Conservation (phyloP, 768 basidiomycete species). For the Rhodotorula toruloides region DNA sequence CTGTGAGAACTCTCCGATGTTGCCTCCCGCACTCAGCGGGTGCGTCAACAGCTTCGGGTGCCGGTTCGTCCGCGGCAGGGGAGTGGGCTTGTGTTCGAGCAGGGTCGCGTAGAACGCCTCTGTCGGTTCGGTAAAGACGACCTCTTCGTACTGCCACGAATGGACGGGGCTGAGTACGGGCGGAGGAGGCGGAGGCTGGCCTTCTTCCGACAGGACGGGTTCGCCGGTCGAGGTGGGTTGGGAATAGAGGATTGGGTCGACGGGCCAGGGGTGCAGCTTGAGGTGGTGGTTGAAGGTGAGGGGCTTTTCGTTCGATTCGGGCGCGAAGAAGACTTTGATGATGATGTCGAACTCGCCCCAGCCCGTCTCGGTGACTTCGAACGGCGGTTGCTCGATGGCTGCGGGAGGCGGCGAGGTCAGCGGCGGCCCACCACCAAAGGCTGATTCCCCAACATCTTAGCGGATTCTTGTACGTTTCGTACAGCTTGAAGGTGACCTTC, state of each 20-base stretch:
- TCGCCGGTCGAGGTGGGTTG: conserved; percentile 16
- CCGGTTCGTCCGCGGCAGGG: conserved; percentile 53
- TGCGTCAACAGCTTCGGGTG: conserved; percentile 12
- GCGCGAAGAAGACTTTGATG: conserved; percentile 81
- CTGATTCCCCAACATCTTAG: conserved; percentile 60
- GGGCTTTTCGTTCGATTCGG: conserved; percentile 86
- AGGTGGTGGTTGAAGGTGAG: conserved; percentile 84
- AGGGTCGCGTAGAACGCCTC: conserved; percentile 77
- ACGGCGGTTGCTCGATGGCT: conserved; percentile 91
- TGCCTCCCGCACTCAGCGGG: conserved; percentile 53
- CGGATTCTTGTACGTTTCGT: conserved; percentile 91
- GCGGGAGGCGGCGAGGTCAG: background rate
- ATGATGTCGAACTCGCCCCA: conserved; percentile 99
- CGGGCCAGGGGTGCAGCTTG: conserved; percentile 81
- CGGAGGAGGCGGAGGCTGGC: background rate
- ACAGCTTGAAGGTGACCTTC: conserved; percentile 91
- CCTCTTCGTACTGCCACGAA: conserved; percentile 98
- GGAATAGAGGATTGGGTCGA: conserved; percentile 37
- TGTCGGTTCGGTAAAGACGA: conserved; percentile 91
- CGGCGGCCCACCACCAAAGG: too few relatives aligned
- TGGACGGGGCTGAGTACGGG: conserved; percentile 55
- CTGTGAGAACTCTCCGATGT: conserved; percentile 71
- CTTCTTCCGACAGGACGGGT: background rate
- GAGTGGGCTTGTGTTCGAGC: conserved; percentile 74
- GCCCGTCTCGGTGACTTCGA: conserved; percentile 92